These are phyloP conservation scores for Rubia tinctorum DNA, from an alignment of 305 asterid genomes.

Conservation along the genomic window DNA sequence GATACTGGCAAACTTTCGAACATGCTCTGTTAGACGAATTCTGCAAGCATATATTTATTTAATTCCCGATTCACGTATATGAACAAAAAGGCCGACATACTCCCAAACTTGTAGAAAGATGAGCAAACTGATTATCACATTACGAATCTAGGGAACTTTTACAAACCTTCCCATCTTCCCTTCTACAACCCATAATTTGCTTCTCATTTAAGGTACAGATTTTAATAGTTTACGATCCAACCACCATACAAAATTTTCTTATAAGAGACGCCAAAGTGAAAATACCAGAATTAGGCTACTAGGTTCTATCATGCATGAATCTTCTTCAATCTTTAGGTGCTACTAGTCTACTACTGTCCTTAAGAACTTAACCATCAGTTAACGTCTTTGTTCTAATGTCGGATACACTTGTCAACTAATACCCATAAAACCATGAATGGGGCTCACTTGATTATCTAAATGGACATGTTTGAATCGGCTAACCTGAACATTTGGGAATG, in stretches of 20 bases:
- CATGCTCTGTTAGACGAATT: neutral
- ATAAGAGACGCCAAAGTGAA: neutral
- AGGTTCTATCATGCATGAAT: neutral
- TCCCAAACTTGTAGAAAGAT: neutral
- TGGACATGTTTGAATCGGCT: conserved; percentile 1
- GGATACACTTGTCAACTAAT: conserved; percentile 7
- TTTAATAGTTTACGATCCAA: neutral
- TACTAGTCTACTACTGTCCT: neutral
- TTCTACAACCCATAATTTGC: neutral
- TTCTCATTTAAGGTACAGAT: neutral
- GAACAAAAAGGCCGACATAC: neutral
- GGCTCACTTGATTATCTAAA: neutral
- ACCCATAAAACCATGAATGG: conserved; percentile 4
- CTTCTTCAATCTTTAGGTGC: neutral
- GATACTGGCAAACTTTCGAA: neutral
- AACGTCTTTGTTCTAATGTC: neutral
- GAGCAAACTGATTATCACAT: neutral
- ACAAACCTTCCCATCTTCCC: neutral
- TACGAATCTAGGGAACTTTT: neutral
- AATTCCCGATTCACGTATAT: neutral
- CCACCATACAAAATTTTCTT: neutral
- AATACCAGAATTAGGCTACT: neutral
- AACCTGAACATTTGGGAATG: conserved; percentile 97
- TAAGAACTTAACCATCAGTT: neutral
- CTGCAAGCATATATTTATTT: neutral